Percentiles rank a stretch among this genome's conserved stretches.
These are phyloP conservation scores for Pyrenochaeta sp. DNA, from an alignment of 2,329 filamentous ascomycete genomes.

Conservation along the genomic window DNA sequence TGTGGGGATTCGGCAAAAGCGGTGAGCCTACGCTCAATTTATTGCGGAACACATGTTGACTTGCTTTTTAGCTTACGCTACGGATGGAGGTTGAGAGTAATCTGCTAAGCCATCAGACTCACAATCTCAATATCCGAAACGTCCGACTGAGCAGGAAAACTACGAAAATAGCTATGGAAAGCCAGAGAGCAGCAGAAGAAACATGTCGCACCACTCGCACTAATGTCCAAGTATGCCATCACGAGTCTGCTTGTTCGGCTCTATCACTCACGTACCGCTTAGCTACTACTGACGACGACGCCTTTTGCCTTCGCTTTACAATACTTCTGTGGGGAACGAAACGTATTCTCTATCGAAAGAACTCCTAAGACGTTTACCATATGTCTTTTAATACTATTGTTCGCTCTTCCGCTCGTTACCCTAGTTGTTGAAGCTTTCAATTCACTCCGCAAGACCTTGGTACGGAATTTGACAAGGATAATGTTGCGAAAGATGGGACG, in stretches of 20 bases:
- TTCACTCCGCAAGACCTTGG: too few relatives aligned
- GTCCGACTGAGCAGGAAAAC: not conserved
- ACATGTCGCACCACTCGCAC: conserved; percentile 12
- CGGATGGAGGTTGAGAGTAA: not conserved
- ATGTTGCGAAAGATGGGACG: too few relatives aligned
- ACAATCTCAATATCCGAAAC: conserved; percentile 1
- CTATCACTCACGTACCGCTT: too few relatives aligned
- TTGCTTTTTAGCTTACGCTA: not conserved
- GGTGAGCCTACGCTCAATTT: not conserved
- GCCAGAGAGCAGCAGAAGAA: not conserved
- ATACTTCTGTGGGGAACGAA: conserved; percentile 10
- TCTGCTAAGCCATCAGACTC: not conserved
- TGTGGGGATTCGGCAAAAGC: conserved; percentile 1
- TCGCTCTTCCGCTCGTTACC: conserved; percentile 1
- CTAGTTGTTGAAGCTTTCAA: not conserved
- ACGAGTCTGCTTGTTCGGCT: too few relatives aligned
- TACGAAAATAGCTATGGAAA: not conserved
- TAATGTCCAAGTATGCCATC: conserved; percentile 1
- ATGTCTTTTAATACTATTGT: conserved; percentile 1
- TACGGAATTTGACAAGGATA: too few relatives aligned
- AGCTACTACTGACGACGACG: not conserved
- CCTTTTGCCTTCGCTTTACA: conserved; percentile 10
- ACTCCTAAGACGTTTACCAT: conserved; percentile 7
- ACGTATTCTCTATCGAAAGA: conserved; percentile 5
- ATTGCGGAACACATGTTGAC: not conserved